Evolutionary conservation across 2,329 filamentous ascomycete species (phyloP), one percentile per base, ranked within the genome.

Genomic region (Claviceps africana): DNA sequence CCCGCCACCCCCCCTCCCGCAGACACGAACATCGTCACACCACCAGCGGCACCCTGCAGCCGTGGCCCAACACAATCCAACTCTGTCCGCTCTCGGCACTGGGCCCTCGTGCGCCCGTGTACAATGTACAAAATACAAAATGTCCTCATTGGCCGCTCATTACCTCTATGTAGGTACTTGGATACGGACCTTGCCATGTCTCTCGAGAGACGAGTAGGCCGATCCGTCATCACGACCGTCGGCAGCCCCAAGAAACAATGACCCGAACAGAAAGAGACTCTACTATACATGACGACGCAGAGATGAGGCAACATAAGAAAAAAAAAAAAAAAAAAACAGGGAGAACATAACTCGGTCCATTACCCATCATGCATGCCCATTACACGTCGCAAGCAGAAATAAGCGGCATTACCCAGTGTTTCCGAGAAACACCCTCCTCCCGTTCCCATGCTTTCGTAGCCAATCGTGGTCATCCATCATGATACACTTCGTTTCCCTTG

Each of bases 381-480:
- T 4, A 15, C 33, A 48, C 55, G 52, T 48, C 48, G 22, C 19
- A 15, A 43, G 54, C 53, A 57, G 51, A 47, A 48, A 63, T 59
- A 58, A 64, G 3, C 21, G 22, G 44, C 17, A 33, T 15, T 21
- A 21, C 22, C n/a, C 44, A 33, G 46, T 37, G n/a, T 22, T 25
- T 17, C 42, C 22, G 9, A 28, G 15, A 9, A 17, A 10, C 43
- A 22, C 19, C 39, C 5, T 37, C 48, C 21, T 30, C 55, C 54
- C 48, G 50, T 50, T 58, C 56, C 55, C 62, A 56, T 63, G 54
- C 55, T 57, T 53, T 64, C 57, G 55, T 66, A 53, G 53, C 59
- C 56, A 57, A 61, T 61, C 42, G 11, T 66, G 61, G 56, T 64
- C 58, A 59, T 55, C 57, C 46, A 53, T 66, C 62, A 58, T 65